Percentiles rank a stretch among this genome's conserved stretches.
Evolutionary conservation across 768 basidiomycete genomes (phyloP).

Genomic region (Hygrocybe coccinea): DNA sequence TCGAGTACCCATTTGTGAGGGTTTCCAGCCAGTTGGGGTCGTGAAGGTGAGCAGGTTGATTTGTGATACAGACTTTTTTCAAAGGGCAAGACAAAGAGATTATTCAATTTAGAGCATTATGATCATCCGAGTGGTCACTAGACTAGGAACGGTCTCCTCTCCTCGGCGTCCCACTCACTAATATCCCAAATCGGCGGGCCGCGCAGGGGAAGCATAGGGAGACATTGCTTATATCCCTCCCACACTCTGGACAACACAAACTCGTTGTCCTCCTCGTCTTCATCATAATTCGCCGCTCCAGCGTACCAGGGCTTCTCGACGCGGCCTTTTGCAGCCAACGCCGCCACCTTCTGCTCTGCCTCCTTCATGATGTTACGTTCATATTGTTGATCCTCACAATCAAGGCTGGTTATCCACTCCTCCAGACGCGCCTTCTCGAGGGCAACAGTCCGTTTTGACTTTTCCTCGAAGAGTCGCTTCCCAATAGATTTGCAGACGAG

Average conservation of each 20-base stretch:
- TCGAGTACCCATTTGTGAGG: too few species aligned
- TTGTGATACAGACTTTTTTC: too few species aligned
- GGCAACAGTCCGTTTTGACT: conserved; percentile 23
- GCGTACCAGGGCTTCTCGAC: conserved; percentile 28
- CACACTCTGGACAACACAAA: conserved; percentile 28
- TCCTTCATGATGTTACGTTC: conserved; percentile 19
- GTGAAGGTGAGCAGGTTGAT: too few species aligned
- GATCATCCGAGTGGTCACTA: conserved; percentile 2
- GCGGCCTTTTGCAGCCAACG: not conserved
- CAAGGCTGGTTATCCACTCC: conserved; percentile 27
- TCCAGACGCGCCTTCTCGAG: conserved; percentile 28
- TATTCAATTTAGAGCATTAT: too few species aligned
- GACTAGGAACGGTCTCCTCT: conserved; percentile 31
- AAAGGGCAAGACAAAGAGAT: too few species aligned
- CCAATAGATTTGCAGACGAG: conserved; percentile 34
- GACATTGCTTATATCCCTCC: conserved; percentile 37
- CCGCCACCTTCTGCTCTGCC: conserved; percentile 16
- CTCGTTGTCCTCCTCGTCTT: conserved; percentile 23
- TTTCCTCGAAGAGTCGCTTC: conserved; percentile 27
- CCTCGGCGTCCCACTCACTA: conserved; percentile 29
- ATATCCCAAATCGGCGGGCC: conserved; percentile 36
- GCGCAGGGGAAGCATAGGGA: conserved; percentile 26
- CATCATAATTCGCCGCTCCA: conserved; percentile 22
- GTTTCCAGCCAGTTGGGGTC: too few species aligned
- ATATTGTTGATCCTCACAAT: conserved; percentile 19